Evolutionary conservation across 257 asterid genomes (phyloP).

Genomic region (Plantago major): DNA sequence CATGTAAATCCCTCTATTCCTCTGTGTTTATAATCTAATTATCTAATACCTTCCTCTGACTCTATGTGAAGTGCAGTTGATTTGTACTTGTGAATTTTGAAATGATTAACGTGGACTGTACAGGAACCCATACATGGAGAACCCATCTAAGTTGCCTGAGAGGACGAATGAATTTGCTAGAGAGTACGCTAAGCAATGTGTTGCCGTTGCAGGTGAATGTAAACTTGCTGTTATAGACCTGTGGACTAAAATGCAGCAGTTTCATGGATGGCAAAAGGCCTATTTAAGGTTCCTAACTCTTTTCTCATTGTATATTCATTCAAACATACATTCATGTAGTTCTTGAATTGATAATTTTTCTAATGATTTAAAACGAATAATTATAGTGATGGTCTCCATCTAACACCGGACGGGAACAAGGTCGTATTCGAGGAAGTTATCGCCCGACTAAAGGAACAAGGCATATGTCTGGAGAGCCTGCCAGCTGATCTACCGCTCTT

Average conservation of each 20-base stretch:
- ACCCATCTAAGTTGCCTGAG: constrained; percentile 54
- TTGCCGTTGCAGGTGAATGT: constrained; percentile 65
- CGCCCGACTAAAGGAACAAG: constrained; percentile 32
- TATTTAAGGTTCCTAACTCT: constrained; percentile 41
- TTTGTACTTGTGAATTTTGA: no score
- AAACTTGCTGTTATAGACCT: constrained; percentile 49
- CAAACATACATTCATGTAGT: background rate
- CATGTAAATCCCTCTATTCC: constrained; percentile 35
- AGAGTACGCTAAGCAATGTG: constrained; percentile 59
- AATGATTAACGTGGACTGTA: background rate
- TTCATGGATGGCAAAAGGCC: constrained; percentile 56
- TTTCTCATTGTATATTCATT: background rate
- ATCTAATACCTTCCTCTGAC: no score
- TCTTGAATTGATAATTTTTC: background rate
- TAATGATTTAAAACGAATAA: background rate
- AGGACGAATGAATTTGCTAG: constrained; percentile 87
- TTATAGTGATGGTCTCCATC: constrained; percentile 79
- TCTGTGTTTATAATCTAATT: no score
- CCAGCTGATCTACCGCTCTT: constrained; percentile 47
- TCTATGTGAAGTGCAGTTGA: no score
- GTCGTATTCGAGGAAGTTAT: constrained; percentile 59
- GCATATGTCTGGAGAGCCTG: constrained; percentile 39
- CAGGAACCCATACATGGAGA: constrained; percentile 46
- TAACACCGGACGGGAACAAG: constrained; percentile 43
- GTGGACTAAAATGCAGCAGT: constrained; percentile 82